Evolutionary conservation across 2,329 filamentous ascomycete genomes (phyloP).

Genomic region (Raffaelea albimanens): DNA sequence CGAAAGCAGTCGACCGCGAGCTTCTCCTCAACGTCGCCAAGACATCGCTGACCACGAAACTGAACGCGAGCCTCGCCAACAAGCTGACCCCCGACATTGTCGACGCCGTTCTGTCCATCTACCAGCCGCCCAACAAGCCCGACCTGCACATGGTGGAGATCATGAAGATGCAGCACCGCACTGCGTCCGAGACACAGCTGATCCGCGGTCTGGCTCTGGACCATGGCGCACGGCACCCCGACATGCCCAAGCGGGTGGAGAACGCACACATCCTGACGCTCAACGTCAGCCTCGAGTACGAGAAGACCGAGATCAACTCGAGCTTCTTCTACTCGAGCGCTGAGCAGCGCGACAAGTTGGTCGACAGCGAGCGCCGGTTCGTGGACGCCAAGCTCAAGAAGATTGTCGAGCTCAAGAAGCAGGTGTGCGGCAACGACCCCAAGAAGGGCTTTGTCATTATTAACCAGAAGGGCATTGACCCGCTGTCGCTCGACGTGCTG

Average conservation of each 20-base stretch:
- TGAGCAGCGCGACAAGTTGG: constrained; percentile 93
- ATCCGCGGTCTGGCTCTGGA: constrained; percentile 89
- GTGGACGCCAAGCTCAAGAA: constrained; percentile 95
- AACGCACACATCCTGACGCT: constrained; percentile 92
- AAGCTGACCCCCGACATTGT: constrained; percentile 92
- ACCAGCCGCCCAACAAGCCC: constrained; percentile 80
- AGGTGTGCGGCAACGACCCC: constrained; percentile 85
- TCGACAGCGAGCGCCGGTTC: constrained; percentile 92
- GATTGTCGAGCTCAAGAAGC: constrained; percentile 96
- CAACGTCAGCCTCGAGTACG: constrained; percentile 95
- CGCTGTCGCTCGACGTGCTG: constrained; percentile 86
- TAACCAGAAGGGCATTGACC: constrained; percentile 99
- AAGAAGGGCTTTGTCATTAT: constrained; percentile 97
- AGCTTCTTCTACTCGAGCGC: constrained; percentile 98
- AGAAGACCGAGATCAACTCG: constrained; percentile 99
- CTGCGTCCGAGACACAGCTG: constrained; percentile 89
- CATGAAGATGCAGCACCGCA: constrained; percentile 99
- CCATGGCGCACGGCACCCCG: constrained; percentile 90
- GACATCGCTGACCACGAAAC: constrained; percentile 90
- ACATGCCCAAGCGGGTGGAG: constrained; percentile 95
- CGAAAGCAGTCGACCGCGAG: constrained; percentile 83
- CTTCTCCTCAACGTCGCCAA: constrained; percentile 86
- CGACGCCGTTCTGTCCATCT: constrained; percentile 90
- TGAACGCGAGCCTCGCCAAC: constrained; percentile 80
- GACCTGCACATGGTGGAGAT: constrained; percentile 99